These are phyloP conservation scores for Parastagonospora avenae DNA, from an alignment of 2,329 filamentous ascomycete genomes.

Conservation along the genomic window DNA sequence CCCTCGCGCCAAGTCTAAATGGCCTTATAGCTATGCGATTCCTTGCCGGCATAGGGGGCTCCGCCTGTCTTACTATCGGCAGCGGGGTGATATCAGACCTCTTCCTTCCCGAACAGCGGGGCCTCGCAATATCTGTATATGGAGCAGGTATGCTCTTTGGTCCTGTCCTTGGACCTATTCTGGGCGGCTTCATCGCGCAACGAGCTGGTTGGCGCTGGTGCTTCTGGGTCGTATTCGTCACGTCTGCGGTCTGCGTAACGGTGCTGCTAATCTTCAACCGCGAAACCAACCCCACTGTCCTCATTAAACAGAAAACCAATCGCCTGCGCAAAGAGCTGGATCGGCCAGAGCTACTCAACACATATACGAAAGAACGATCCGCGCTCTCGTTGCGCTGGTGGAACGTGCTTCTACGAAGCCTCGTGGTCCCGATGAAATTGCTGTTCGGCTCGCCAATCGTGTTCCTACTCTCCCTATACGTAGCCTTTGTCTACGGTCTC, in stretches of 20 bases:
- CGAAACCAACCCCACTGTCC: conserved; percentile 28
- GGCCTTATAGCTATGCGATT: conserved; percentile 36
- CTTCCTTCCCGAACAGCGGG: conserved; percentile 54
- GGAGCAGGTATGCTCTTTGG: conserved; percentile 49
- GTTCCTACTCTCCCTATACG: conserved; percentile 18
- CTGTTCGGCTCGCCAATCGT: conserved; percentile 21
- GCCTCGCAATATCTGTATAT: too few species aligned
- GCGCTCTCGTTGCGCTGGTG: conserved; percentile 5
- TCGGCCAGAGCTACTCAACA: conserved; percentile 39
- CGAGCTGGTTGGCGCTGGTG: conserved; percentile 17
- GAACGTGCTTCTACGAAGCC: too few species aligned
- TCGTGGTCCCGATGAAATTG: conserved; percentile 33
- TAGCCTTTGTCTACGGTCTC: conserved; percentile 29
- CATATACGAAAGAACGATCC: conserved; percentile 26
- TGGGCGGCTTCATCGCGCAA: conserved; percentile 21
- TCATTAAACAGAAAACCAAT: conserved; percentile 40
- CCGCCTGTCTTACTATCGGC: conserved; percentile 50
- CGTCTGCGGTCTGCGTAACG: conserved; percentile 21
- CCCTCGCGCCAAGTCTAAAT: conserved; percentile 21
- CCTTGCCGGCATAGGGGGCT: conserved; percentile 27
- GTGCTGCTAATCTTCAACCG: conserved; percentile 31
- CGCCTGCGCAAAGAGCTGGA: conserved; percentile 30
- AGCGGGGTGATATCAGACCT: conserved; percentile 60
- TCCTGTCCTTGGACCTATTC: conserved; percentile 44
- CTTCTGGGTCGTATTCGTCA: conserved; percentile 11